Evolutionary conservation across 257 asterid species (phyloP).

Genomic region (Penstemon eatonii): DNA sequence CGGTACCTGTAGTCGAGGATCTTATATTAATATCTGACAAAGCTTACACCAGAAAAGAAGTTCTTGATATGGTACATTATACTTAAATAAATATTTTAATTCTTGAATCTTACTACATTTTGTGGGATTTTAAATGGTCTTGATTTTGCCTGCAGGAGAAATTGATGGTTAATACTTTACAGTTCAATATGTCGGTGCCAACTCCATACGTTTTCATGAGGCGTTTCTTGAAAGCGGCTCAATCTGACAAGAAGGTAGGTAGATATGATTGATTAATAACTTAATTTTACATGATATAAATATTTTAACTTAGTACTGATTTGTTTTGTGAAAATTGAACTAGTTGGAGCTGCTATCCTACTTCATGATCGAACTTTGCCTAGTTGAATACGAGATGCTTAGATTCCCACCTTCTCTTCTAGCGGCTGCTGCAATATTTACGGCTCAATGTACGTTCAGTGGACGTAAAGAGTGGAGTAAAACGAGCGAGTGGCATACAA

Average conservation of each 20-base stretch:
- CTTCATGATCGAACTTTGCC: constrained; percentile 80
- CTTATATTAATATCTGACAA: constrained; percentile 74
- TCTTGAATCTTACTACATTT: not conserved
- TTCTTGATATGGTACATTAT: constrained; percentile 65
- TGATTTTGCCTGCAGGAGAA: constrained; percentile 61
- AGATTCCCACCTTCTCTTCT: constrained; percentile 70
- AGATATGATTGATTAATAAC: not conserved
- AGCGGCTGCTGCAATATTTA: constrained; percentile 90
- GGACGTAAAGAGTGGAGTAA: constrained; percentile 65
- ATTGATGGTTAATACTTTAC: constrained; percentile 62
- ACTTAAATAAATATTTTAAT: not conserved
- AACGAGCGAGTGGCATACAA: constrained; percentile 61
- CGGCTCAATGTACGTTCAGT: constrained; percentile 65
- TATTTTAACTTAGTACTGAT: not conserved
- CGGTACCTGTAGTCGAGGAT: constrained; percentile 93
- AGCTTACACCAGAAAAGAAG: constrained; percentile 78
- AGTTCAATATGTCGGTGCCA: constrained; percentile 78
- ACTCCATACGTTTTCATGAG: constrained; percentile 86
- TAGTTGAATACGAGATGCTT: constrained; percentile 80
- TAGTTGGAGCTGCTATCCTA: constrained; percentile 76
- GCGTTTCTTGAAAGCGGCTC: constrained; percentile 83
- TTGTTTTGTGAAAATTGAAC: constrained; percentile 13
- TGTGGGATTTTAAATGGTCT: not conserved
- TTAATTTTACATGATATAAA: not conserved
- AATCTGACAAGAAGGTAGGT: constrained; percentile 63